These are phyloP conservation scores for Ophiobolus disseminans DNA, from an alignment of 2,329 filamentous ascomycete species.

Conservation along the genomic window DNA sequence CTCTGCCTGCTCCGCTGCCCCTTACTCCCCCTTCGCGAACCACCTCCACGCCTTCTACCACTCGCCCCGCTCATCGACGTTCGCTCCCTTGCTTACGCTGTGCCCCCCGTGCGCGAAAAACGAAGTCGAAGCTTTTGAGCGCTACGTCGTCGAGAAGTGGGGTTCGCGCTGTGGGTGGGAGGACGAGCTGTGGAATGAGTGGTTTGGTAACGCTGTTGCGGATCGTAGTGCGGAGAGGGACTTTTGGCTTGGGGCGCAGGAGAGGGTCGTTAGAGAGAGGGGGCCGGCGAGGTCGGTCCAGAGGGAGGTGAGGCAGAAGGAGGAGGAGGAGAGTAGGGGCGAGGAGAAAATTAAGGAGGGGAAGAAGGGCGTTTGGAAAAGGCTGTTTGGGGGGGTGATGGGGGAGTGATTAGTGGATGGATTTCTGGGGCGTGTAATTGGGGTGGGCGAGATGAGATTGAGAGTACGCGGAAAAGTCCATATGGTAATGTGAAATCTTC, in stretches of 20 bases:
- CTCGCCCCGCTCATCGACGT: conserved; percentile 16
- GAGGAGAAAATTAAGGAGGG: conserved; percentile 5
- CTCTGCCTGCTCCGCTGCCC: conserved; percentile 18
- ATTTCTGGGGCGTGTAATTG: neutral
- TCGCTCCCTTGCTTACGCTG: conserved; percentile 29
- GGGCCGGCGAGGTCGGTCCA: conserved; percentile 10
- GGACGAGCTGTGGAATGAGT: conserved; percentile 33
- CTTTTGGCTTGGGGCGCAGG: conserved; percentile 42
- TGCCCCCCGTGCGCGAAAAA: conserved; percentile 35
- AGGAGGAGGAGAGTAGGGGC: conserved; percentile 6
- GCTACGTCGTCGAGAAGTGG: conserved; percentile 28
- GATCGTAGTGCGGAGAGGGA: conserved; percentile 30
- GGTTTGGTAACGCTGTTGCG: conserved; percentile 24
- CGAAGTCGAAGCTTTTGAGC: conserved; percentile 34
- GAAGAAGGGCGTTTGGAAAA: conserved; percentile 24
- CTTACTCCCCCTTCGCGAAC: conserved; percentile 37
- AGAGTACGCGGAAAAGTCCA: neutral
- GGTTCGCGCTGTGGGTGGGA: conserved; percentile 27
- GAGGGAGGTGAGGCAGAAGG: conserved; percentile 4
- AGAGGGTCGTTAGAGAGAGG: conserved; percentile 31
- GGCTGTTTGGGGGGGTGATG: conserved; percentile 22
- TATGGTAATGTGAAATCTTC: too few relatives aligned
- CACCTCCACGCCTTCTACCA: conserved; percentile 33
- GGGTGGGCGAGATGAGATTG: neutral
- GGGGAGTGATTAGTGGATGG: too few relatives aligned